Evolutionary conservation across 768 basidiomycete species (phyloP), one percentile per base, ranked within the genome.

Genomic region (Candolleomyces aberdarensis): DNA sequence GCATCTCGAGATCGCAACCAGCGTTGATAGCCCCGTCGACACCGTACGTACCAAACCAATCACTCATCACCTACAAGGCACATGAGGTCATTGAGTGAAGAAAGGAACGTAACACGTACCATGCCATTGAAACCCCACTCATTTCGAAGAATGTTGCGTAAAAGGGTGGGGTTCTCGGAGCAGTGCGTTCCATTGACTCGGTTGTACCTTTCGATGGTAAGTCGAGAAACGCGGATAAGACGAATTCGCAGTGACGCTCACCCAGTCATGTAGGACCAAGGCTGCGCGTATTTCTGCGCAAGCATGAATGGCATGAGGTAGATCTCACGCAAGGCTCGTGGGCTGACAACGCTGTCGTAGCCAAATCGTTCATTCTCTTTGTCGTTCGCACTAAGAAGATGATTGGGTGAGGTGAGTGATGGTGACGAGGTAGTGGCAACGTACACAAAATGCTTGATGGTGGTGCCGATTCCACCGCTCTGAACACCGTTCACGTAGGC

Each of bases 361-460:
- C 73, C 87, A 72, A 84, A 80, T 10, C 88, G 82, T 65, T 90
- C 89, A 63, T 91, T 82, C 70, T 93, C 91, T 71, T 92, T 91
- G 75, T 94, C 92, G 66, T 93, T 94, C 22, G 83, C 85, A 19
- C 86, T 87, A 29, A 20, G 13, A 44, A 41, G 15, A 49, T 17
- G 29, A 26, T 31, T 20, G 7, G 15, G 10, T 20, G 53, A 29
- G 20, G 39, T 22, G n/a, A 13, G 31, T 41, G 43, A 14, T 15
- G 22, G 29, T 17, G 26, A 19, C 32, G 39, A 10, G n/a, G 39
- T 32, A 3, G 52, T 36, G 8, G 3, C 36, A 36, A 65, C 78
- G n/a, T 71, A 87, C 87, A 87, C 85, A 63, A 90, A 93, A 69
- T 94, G 92, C 70, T 94, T 94, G 76, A 93, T 88, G 3, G 88